These are phyloP conservation scores for Pleurotus citrinopileatus DNA, from an alignment of 768 basidiomycete genomes.

Conservation along the genomic window DNA sequence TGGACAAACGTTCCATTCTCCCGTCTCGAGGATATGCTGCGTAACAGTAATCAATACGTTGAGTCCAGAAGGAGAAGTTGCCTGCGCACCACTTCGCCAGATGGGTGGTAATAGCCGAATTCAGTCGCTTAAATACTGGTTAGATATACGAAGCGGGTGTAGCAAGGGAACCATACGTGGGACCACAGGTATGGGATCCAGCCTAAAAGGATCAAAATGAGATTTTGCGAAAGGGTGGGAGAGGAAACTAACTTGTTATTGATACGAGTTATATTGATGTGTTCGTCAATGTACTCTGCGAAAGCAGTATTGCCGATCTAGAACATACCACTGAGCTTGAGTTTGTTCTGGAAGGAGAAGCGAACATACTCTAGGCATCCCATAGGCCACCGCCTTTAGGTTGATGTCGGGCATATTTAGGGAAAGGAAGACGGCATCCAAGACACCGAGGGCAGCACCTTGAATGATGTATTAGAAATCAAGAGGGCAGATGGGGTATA, in stretches of 20 bases:
- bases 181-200: slow-evolving; percentile 6
- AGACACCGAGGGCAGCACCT: slow-evolving; percentile 1
- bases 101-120: slow-evolving; percentile 6
- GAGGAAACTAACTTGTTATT: slow-evolving; percentile 2
- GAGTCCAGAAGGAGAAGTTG: no score
- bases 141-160: neutral
- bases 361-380: slow-evolving; percentile 2
- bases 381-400: neutral
- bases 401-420: neutral
- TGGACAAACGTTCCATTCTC: slow-evolving; percentile 19
- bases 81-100: neutral
- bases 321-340: neutral
- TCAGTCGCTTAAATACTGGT: neutral
- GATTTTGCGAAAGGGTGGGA: neutral
- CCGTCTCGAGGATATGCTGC: slow-evolving; percentile 7
- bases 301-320: slow-evolving; percentile 8
- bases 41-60: no score
- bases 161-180: neutral
- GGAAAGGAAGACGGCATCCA: slow-evolving; percentile 3
- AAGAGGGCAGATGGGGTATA: neutral
- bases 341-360: neutral
- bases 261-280: neutral
- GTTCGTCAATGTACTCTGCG: neutral
- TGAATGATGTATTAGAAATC: neutral
- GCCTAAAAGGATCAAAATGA: neutral